Evolutionary conservation across 2,329 filamentous ascomycete genomes (phyloP), one percentile per base, ranked within the genome.

Genomic region (Diaporthe aspalathi): DNA sequence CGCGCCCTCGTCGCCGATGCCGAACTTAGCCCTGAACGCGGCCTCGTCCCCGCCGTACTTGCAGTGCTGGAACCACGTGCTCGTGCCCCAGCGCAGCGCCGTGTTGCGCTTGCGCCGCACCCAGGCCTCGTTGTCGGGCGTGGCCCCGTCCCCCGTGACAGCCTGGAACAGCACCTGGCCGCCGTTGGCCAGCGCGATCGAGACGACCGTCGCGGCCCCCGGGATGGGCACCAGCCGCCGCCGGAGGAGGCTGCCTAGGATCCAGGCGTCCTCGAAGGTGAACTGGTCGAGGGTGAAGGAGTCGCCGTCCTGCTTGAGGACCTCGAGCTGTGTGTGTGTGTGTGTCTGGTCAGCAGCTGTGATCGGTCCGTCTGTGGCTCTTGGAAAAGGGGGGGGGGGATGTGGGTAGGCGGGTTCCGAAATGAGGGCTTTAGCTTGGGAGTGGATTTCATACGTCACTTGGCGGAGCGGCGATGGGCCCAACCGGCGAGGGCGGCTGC

Each of bases 61-160:
- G 79, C 89, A 88, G 73, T 88, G 85, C 88, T 94, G 88, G 71
- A 89, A 87, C 91, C 92, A 95, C 5, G 90, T 92, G 74, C 88
- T 91, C 72, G 84, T 82, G 0, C 92, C 92, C 82, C 89, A 95
- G 12, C 93, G 84, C 67, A 94, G 82, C 8, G 94, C 93, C 0
- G 91, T 92, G 71, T 89, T 89, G 17, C 90, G 84, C 84, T 96
- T 95, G 43, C 93, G 85, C 47, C 85, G 81, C 27, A 93, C 90
- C 92, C 91, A 93, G 35, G 82, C 81, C 79, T 93, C 91, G 77
- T 93, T 92, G 79, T 95, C 93, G 0, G 92, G 91, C 72, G 87
- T 84, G 5, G 90, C 89, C 8, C 93, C 93, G 0, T 88, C 82
- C 50, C 92, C 88, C 0, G 91, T 92, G 5, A 88, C 89, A 71